Base-by-base conservation (phyloP, 768 basidiomycete genomes). In the Phanerochaete carnosa region DNA sequence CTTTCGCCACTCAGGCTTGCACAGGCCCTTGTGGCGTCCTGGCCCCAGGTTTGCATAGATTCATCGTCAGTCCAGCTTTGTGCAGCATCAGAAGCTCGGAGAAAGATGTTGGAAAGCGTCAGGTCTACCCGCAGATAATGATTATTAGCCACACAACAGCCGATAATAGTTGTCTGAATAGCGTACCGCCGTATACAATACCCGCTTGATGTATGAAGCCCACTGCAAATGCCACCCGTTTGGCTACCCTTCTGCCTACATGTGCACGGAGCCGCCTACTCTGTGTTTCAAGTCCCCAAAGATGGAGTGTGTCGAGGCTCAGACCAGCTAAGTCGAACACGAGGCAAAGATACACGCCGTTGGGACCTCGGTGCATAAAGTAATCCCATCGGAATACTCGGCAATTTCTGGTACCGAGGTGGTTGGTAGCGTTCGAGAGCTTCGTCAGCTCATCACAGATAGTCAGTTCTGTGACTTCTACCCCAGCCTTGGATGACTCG, bases 301-400 rank as follows among this genome's bases (percentile, higher is more conserved):
- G 66, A 5, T 64, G 66, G 64, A 77, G 68, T 49, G 76, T 43
- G 43, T 64, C 58, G 46, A 77, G 50, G 59, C 70, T 76, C 2
- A 76, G 79, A 1, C 83, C 82, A 29, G 79, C 73, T 55, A 83
- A 71, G 51, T 74, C 76, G 57, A 76, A 79, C 52, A 83, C 74
- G 65, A 83, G 76, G 64, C 74, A 81, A 26, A 74, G 76, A 67
- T 84, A 83, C 46, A 74, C 72, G 39, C 83, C 83, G 65, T 83
- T 84, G 0, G 80, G 80, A 23, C 82, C 80, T 22, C 70, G 62
- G 57, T 75, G 76, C 30, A 71, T 62, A 73, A 84, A 84, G 68
- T 82, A 73, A 66, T 83, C 72, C 5, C 78, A 68, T n/a, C n/a
- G n/a, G 15, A 9, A 79, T 66, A 46, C 61, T 61, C 58, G 72